Evolutionary conservation across 805 yeast species (phyloP).

Genomic region (Candida maesae): DNA sequence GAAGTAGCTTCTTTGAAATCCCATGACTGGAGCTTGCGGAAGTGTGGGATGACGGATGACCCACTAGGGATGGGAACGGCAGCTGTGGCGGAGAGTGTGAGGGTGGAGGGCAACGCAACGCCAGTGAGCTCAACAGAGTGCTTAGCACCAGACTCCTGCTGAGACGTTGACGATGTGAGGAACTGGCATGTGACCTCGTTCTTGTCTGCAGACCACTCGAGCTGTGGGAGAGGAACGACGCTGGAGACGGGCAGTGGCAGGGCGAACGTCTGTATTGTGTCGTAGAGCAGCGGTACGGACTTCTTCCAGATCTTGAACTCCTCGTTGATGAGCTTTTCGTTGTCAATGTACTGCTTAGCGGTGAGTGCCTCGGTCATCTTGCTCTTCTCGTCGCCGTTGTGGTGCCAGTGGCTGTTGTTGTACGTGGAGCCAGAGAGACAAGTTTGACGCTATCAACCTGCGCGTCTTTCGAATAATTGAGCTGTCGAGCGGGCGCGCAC

Average conservation of each 20-base stretch:
- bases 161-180: no score
- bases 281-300: conserved; percentile 73
- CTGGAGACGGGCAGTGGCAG: conserved; percentile 56
- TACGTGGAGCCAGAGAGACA: no score
- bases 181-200: conserved; percentile 36
- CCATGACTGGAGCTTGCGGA: conserved; percentile 40
- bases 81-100: conserved; percentile 30
- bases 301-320: conserved; percentile 83
- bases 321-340: conserved; percentile 66
- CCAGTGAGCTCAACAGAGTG: conserved; percentile 42
- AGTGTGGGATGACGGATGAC: conserved; percentile 33
- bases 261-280: conserved; percentile 57
- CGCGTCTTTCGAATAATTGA: not conserved
- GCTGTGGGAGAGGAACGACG: conserved; percentile 50
- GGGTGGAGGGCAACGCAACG: conserved; percentile 38
- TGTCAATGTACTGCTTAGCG: conserved; percentile 42
- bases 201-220: conserved; percentile 21
- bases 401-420: no score
- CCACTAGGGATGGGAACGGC: conserved; percentile 29
- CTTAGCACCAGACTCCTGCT: no score
- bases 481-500: no score
- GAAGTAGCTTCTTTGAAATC: conserved; percentile 60
- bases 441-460: no score
- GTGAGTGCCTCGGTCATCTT: conserved; percentile 10
- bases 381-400: no score